These are phyloP conservation scores for Apophysomyces trapeziformis DNA, from an alignment of 371 early-diverging fungal species.

Conservation along the genomic window DNA sequence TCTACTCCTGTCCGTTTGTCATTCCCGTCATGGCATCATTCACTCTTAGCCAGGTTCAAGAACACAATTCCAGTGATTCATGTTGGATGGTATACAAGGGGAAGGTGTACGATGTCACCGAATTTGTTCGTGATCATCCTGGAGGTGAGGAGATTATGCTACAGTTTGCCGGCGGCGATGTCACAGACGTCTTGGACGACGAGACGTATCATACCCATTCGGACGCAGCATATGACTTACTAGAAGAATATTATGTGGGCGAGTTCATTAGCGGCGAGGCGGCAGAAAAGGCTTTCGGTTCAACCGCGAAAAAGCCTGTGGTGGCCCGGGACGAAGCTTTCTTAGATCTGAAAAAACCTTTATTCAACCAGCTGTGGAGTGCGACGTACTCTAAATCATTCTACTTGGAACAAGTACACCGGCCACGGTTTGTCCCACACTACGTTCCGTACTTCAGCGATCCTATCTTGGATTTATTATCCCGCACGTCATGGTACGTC, in stretches of 20 bases:
- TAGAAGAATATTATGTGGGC: constrained; percentile 84
- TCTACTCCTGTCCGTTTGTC: background rate
- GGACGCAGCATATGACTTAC: constrained; percentile 82
- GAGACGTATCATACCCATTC: constrained; percentile 79
- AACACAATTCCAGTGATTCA: constrained; percentile 23
- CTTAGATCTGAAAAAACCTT: constrained; percentile 82
- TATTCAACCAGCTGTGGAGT: constrained; percentile 85
- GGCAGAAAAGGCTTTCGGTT: background rate
- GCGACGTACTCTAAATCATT: constrained; percentile 77
- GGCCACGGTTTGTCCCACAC: constrained; percentile 67
- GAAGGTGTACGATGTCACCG: constrained; percentile 83
- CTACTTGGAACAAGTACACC: constrained; percentile 92
- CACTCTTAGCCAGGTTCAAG: constrained; percentile 16
- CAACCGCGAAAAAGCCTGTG: constrained; percentile 26
- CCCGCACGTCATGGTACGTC: constrained; percentile 91
- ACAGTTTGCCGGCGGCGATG: constrained; percentile 78
- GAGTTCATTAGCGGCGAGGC: constrained; percentile 33
- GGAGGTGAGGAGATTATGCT: constrained; percentile 80
- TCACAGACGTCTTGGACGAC: constrained; percentile 75
- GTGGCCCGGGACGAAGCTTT: constrained; percentile 62
- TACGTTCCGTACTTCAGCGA: constrained; percentile 80
- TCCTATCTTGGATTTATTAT: constrained; percentile 74
- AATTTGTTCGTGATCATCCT: constrained; percentile 77
- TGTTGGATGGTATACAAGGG: constrained; percentile 71
- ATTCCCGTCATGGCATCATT: background rate